Conservation (phyloP, 768 basidiomycete genomes). For the Phylloporus rhodoxanthus region DNA sequence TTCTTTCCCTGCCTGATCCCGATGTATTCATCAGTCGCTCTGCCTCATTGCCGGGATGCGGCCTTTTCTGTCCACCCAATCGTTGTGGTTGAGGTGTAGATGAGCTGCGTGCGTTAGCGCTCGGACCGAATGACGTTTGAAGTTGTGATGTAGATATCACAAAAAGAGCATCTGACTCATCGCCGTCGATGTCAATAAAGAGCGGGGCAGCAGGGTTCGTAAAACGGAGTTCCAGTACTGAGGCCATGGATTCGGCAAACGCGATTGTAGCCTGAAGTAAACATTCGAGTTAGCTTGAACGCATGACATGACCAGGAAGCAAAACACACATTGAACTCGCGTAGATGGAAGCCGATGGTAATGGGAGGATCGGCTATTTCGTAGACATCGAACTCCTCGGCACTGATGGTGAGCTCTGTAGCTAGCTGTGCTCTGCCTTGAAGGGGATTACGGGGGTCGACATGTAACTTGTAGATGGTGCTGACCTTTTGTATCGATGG, state of each 20-base stretch:
- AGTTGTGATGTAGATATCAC: conserved; percentile 74
- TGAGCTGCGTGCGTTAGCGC: conserved; percentile 9
- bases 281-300: neutral
- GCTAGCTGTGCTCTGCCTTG: conserved; percentile 58
- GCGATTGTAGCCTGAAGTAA: conserved; percentile 65
- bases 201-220: conserved; percentile 69
- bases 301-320: neutral
- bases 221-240: conserved; percentile 66
- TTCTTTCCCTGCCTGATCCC: conserved; percentile 7
- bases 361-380: conserved; percentile 57
- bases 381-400: conserved; percentile 78
- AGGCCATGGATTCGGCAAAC: conserved; percentile 66
- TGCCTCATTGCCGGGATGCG: conserved; percentile 18
- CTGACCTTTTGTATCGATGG: conserved; percentile 59
- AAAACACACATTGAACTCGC: conserved; percentile 68
- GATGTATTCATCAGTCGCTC: conserved; percentile 26
- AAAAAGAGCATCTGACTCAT: conserved; percentile 60
- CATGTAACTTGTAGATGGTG: neutral
- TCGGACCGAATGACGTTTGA: conserved; percentile 25
- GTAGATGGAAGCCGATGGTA: conserved; percentile 71
- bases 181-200: conserved; percentile 71
- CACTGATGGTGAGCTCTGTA: conserved; percentile 71
- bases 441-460: neutral
- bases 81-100: conserved; percentile 16
- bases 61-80: conserved; percentile 18